A percentile compares a stretch with the other conserved stretches of the same genome.
phyloP scores from a whole-genome alignment of 768 basidiomycete genomes.

The Tephrocybe sp. region DNA sequence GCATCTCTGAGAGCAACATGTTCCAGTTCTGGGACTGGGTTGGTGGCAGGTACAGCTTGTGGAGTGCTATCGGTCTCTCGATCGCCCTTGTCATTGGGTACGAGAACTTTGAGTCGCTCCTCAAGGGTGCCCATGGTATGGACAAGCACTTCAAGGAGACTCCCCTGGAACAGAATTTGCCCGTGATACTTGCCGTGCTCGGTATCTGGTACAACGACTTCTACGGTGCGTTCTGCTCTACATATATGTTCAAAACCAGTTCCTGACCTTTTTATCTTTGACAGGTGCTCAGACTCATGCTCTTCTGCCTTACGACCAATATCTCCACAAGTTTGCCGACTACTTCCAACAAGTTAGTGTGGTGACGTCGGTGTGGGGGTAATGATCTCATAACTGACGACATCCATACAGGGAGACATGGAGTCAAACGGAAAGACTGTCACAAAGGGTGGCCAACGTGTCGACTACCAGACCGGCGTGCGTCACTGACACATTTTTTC shows the following conservation, averaged over 20 bases:
- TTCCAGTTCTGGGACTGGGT: constrained; percentile 99
- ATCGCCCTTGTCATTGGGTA: constrained; percentile 93
- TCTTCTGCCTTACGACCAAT: constrained; percentile 97
- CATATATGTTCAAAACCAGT: background rate
- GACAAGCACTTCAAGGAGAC: constrained; percentile 95
- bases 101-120: constrained; percentile 88
- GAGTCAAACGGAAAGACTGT: constrained; percentile 98
- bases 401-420: constrained; percentile 81
- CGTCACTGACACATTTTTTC: constrained; percentile 31
- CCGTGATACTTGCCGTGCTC: constrained; percentile 84
- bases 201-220: constrained; percentile 99
- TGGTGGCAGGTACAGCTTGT: constrained; percentile 95
- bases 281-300: constrained; percentile 91
- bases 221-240: constrained; percentile 56
- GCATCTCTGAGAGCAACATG: constrained; percentile 92
- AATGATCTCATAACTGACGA: background rate
- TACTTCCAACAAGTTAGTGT: constrained; percentile 89
- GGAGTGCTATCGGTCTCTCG: constrained; percentile 96
- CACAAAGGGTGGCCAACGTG: constrained; percentile 90
- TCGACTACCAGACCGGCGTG: constrained; percentile 96
- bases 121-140: constrained; percentile 95
- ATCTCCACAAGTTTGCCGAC: constrained; percentile 98
- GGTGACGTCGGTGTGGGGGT: background rate
- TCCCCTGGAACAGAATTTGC: constrained; percentile 86
- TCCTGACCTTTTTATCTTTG: constrained; percentile 4